phyloP scores from a whole-genome alignment of 1,139 yeast genomes.

The Magnusiomyces suaveolens region DNA sequence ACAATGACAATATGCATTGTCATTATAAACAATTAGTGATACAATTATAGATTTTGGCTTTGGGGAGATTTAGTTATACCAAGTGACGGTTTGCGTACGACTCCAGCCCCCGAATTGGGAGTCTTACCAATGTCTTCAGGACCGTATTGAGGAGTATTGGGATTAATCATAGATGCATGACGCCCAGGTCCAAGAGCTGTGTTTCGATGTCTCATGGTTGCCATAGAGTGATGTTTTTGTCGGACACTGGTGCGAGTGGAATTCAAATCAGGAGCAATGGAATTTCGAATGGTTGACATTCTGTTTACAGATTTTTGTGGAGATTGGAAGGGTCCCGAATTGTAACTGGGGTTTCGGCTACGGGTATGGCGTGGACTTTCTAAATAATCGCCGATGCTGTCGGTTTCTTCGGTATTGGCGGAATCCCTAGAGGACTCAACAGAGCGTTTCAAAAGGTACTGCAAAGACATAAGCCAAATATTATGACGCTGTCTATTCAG shows the following conservation, averaged over 20 bases:
- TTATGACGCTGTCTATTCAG: conserved; percentile 82
- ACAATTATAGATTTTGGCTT: too few species aligned
- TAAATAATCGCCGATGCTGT: conserved; percentile 15
- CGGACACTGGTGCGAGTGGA: not conserved
- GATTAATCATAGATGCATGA: not conserved
- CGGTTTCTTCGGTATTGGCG: conserved; percentile 12
- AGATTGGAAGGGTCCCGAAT: not conserved
- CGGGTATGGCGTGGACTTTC: conserved; percentile 15
- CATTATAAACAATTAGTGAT: too few species aligned
- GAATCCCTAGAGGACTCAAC: conserved; percentile 41
- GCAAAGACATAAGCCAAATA: conserved; percentile 81
- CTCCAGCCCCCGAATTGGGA: not conserved
- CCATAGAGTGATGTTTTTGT: not conserved
- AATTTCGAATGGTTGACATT: conserved; percentile 23
- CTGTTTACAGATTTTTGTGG: conserved; percentile 17
- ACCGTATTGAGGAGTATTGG: not conserved
- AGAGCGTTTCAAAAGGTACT: conserved; percentile 63
- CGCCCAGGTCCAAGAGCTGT: not conserved
- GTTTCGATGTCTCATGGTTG: not conserved
- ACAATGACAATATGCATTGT: too few species aligned
- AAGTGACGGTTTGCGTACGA: not conserved
- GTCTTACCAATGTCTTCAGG: not conserved
- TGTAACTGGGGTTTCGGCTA: conserved; percentile 1
- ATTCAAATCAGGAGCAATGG: conserved; percentile 28
- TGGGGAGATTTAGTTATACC: not conserved